Evolutionary conservation across 2,329 filamentous ascomycete genomes (phyloP).

Genomic region (Cladosporium velox): DNA sequence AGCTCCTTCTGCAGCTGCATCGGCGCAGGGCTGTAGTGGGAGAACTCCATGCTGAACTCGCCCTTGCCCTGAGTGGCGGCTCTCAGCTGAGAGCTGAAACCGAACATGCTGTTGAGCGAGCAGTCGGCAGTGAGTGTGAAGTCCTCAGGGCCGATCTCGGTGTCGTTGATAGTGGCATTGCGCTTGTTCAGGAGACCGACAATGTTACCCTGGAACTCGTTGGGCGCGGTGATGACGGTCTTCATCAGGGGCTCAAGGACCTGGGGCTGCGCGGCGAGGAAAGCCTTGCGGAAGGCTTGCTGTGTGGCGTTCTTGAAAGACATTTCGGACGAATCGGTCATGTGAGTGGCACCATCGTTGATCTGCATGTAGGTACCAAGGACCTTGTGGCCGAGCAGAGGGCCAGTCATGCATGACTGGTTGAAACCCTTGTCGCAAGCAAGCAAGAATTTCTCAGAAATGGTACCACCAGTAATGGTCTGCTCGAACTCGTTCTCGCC

Average conservation of each 20-base stretch:
- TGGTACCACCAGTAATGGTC: slow-evolving; percentile 83
- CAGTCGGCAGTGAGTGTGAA: slow-evolving; percentile 92
- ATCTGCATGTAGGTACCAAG: slow-evolving; percentile 88
- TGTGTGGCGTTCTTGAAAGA: slow-evolving; percentile 93
- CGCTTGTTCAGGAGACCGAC: slow-evolving; percentile 96
- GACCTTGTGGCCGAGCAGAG: slow-evolving; percentile 88
- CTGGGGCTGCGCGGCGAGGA: slow-evolving; percentile 75
- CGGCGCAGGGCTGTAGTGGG: slow-evolving; percentile 86
- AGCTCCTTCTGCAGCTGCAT: slow-evolving; percentile 83
- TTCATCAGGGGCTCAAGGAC: slow-evolving; percentile 98
- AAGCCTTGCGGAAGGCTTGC: slow-evolving; percentile 94
- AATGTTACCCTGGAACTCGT: slow-evolving; percentile 96
- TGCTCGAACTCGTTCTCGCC: slow-evolving; percentile 81
- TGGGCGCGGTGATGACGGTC: slow-evolving; percentile 91
- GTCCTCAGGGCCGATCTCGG: slow-evolving; percentile 89
- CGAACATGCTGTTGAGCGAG: slow-evolving; percentile 96
- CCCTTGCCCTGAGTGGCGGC: slow-evolving; percentile 97
- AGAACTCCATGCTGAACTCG: slow-evolving; percentile 98
- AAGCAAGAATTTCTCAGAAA: slow-evolving; percentile 92
- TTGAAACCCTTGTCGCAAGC: slow-evolving; percentile 96
- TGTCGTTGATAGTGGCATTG: slow-evolving; percentile 91
- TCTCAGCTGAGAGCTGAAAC: slow-evolving; percentile 86
- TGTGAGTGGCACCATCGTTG: slow-evolving; percentile 94
- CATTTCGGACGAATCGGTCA: slow-evolving; percentile 96
- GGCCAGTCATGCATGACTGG: slow-evolving; percentile 77